Percentiles rank a stretch among this genome's conserved stretches.
phyloP scores from a whole-genome alignment of 257 asterid species.

The Haberlea rhodopensis region DNA sequence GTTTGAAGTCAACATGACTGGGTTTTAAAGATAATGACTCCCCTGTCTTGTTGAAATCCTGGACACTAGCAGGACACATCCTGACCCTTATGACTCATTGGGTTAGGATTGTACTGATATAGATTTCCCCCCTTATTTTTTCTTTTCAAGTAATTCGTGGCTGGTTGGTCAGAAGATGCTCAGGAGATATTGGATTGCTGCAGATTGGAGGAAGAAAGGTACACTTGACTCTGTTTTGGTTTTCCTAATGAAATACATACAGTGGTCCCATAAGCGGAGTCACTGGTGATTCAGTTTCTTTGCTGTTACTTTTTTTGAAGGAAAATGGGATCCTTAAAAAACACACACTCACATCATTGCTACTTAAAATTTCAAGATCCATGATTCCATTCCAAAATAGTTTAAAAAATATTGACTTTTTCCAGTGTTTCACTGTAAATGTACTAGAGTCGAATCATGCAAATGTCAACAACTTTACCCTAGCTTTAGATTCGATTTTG shows the following conservation, averaged over 20 bases:
- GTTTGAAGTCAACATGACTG: not conserved
- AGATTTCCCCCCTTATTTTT: slow-evolving; percentile 5
- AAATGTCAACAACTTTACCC: too few relatives aligned
- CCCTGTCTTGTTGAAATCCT: not conserved
- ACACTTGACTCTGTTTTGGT: slow-evolving; percentile 19
- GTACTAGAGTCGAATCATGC: not conserved
- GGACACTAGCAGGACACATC: not conserved
- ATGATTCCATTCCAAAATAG: not conserved
- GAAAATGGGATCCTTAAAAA: not conserved
- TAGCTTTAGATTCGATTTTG: too few relatives aligned
- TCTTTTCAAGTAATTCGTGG: slow-evolving; percentile 83
- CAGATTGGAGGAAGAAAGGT: slow-evolving; percentile 86
- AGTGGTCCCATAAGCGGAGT: not conserved
- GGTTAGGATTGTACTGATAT: slow-evolving; percentile 8
- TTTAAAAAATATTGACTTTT: too few relatives aligned
- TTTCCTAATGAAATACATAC: slow-evolving; percentile 8
- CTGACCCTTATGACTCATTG: not conserved
- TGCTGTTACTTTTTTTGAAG: not conserved
- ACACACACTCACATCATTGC: not conserved
- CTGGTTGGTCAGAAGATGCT: slow-evolving; percentile 93
- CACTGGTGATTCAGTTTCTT: not conserved
- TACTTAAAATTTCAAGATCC: not conserved
- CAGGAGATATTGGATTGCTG: slow-evolving; percentile 77
- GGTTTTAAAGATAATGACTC: not conserved
- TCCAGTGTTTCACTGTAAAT: not conserved